These are phyloP conservation scores for Pichia sp. DNA, from an alignment of 1,139 yeast species.

Conservation along the genomic window DNA sequence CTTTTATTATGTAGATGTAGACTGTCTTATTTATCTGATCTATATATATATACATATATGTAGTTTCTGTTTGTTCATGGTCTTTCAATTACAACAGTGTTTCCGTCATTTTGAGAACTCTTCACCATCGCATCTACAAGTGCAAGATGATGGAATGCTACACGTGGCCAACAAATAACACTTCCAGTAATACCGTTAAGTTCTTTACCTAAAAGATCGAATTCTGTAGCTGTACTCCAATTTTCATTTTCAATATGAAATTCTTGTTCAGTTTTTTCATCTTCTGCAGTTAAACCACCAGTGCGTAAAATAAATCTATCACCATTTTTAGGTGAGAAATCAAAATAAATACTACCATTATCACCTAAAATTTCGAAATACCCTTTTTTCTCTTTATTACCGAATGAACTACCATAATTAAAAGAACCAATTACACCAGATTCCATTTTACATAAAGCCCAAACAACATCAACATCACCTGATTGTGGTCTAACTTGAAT, in stretches of 20 bases:
- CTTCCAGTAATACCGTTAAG: slow-evolving; percentile 57
- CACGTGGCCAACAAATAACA: slow-evolving; percentile 57
- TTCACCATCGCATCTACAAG: slow-evolving; percentile 78
- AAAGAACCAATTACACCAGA: slow-evolving; percentile 77
- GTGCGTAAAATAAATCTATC: slow-evolving; percentile 38
- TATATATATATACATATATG: background rate
- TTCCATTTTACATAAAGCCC: slow-evolving; percentile 52
- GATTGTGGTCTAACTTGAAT: slow-evolving; percentile 67
- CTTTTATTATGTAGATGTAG: background rate
- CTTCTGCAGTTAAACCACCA: slow-evolving; percentile 40
- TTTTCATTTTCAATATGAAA: slow-evolving; percentile 42
- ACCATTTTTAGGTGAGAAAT: slow-evolving; percentile 52
- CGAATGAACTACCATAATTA: slow-evolving; percentile 87
- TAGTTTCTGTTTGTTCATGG: background rate
- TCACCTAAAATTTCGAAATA: slow-evolving; percentile 68
- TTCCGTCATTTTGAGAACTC: slow-evolving; percentile 51
- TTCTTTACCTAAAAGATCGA: slow-evolving; percentile 68
- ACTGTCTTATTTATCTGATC: too few relatives aligned
- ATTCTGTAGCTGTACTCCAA: slow-evolving; percentile 63
- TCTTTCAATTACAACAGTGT: slow-evolving; percentile 33
- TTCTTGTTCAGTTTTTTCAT: slow-evolving; percentile 40
- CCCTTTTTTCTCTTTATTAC: slow-evolving; percentile 67
- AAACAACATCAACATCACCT: slow-evolving; percentile 76
- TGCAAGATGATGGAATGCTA: slow-evolving; percentile 88
- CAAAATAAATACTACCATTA: slow-evolving; percentile 64